Evolutionary conservation across 2,329 filamentous ascomycete species (phyloP), one percentile per base, ranked within the genome.

Genomic region (Fusarium xyrophilum): DNA sequence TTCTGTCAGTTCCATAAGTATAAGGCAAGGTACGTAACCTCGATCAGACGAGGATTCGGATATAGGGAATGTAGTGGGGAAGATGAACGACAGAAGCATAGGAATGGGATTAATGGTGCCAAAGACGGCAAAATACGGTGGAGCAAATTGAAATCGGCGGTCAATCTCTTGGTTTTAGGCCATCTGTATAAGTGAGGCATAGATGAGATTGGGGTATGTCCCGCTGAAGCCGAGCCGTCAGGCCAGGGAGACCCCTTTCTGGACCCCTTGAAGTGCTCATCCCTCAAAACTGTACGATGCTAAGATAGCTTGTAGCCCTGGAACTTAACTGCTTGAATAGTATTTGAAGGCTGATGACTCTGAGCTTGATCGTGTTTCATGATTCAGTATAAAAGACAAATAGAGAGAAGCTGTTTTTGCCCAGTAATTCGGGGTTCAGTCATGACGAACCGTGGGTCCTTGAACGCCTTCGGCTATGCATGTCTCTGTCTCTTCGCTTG

Each of bases 1-100:
- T 52, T 42, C 10, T 40, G 27, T 48, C 43, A 50, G 30, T 52
- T 21, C 9, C 36, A 47, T 23, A 53, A 21, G n/a, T 17, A 30
- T 10, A 30, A 12, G 27, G 43, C 12, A 19, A 33, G 28, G 47
- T 30, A 38, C 23, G 38, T 32, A 62, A 62, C 39, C 43, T 60
- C 28, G 52, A 64, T 69, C 67, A 70, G 53, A 53, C 63, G 58
- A 69, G 55, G 48, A 57, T 46, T 35, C 67, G 63, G 63, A 55
- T 65, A 70, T 27, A 69, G 50, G 25, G 42, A 65, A 32, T n/a
- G 21, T 38, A 39, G 61, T 55, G 55, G 60, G 28, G 65, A 54
- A 47, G 42, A 44, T 61, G 32, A 50, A 50, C 46, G 36, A 52
- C 17, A 63, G 13, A 62, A 33, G 17, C 53, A 39, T 21, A 25